Percentiles rank a stretch among this genome's conserved stretches.
phyloP scores from a whole-genome alignment of 805 yeast genomes.

The Candida sonorensis region DNA sequence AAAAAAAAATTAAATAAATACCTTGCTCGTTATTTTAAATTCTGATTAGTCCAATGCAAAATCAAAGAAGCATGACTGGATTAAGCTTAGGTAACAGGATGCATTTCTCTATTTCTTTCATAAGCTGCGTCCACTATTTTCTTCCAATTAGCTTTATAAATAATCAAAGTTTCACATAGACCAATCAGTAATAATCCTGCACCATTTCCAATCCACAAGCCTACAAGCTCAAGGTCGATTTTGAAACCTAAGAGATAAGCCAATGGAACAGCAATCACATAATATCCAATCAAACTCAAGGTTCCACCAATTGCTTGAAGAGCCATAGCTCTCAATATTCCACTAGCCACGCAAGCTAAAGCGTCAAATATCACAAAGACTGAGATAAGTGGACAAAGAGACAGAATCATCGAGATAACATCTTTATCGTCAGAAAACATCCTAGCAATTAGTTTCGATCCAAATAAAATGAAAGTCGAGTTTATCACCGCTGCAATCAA shows the following conservation, averaged over 20 bases:
- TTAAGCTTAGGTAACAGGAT: too few relatives aligned
- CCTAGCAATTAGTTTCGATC: conserved; percentile 43
- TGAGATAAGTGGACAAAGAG: conserved; percentile 58
- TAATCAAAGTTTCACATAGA: conserved; percentile 38
- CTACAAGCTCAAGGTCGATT: conserved; percentile 42
- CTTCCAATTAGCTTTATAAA: conserved; percentile 48
- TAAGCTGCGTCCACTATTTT: conserved; percentile 31
- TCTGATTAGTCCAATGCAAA: not conserved
- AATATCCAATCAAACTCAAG: conserved; percentile 64
- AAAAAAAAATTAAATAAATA: too few relatives aligned
- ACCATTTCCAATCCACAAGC: conserved; percentile 73
- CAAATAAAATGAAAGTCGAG: conserved; percentile 38
- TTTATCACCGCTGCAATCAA: conserved; percentile 31
- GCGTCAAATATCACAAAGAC: conserved; percentile 65
- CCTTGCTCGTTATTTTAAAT: too few relatives aligned
- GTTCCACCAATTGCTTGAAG: conserved; percentile 67
- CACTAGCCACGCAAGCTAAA: conserved; percentile 63
- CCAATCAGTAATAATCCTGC: conserved; percentile 54
- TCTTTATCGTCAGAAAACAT: conserved; percentile 57
- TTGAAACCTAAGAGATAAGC: conserved; percentile 53
- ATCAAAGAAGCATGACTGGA: not conserved
- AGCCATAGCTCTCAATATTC: conserved; percentile 71
- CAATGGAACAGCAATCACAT: conserved; percentile 62
- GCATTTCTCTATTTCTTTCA: conserved; percentile 8
- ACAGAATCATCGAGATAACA: conserved; percentile 45